These are phyloP conservation scores for Tylopilus cervinicoccineus DNA, from an alignment of 768 basidiomycete genomes.

Conservation along the genomic window DNA sequence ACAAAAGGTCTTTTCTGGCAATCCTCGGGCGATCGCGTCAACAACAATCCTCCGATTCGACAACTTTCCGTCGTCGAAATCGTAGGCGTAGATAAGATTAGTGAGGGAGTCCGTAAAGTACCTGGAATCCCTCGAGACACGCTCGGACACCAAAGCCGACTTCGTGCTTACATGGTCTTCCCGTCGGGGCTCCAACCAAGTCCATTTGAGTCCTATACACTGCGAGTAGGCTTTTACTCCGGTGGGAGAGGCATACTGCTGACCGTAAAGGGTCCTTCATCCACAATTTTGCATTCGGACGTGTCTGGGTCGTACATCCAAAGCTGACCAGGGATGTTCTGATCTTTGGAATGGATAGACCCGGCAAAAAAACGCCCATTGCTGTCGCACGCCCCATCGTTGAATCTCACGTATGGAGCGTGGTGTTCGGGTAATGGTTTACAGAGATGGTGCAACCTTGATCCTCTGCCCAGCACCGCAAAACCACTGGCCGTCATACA, in stretches of 20 bases:
- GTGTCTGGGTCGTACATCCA: conserved; percentile 55
- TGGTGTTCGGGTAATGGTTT: conserved; percentile 46
- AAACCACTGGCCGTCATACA: conserved; percentile 23
- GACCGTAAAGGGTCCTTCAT: conserved; percentile 66
- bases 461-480: conserved; percentile 12
- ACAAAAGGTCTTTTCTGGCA: conserved; percentile 47
- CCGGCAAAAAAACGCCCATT: conserved; percentile 65
- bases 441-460: conserved; percentile 47
- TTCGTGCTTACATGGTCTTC: conserved; percentile 18
- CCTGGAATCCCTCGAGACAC: conserved; percentile 32
- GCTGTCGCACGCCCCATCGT: conserved; percentile 67
- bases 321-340: conserved; percentile 50
- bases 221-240: conserved; percentile 1
- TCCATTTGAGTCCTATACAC: conserved; percentile 17
- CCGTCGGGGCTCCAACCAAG: conserved; percentile 21
- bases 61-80: conserved; percentile 46
- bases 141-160: conserved; percentile 3
- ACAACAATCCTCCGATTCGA: conserved; percentile 55
- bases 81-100: conserved; percentile 66
- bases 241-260: conserved; percentile 14
- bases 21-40: conserved; percentile 52
- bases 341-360: conserved; percentile 49
- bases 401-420: conserved; percentile 51
- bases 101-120: conserved; percentile 67
- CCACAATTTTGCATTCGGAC: conserved; percentile 46